Evolutionary conservation across 164 flowering plant genomes (phyloP).

Genomic region (Vitis amurensis): DNA sequence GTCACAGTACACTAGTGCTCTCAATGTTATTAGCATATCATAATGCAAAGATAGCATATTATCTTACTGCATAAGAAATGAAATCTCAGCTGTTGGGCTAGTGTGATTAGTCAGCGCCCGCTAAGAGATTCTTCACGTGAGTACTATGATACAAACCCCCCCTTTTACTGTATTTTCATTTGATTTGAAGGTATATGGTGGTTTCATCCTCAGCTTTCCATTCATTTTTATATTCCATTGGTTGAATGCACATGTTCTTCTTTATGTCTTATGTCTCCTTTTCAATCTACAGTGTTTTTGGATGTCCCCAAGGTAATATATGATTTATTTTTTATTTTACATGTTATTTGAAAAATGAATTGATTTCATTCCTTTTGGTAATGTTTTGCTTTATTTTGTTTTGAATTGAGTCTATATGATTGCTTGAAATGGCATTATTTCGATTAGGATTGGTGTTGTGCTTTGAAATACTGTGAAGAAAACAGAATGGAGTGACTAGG

Average conservation of each 20-base stretch:
- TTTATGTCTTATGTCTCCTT: background rate
- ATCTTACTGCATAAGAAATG: no score
- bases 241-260: slow-evolving; percentile 4
- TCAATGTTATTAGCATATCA: slow-evolving; percentile 2
- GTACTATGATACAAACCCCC: slow-evolving; percentile 16
- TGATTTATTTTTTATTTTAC: background rate
- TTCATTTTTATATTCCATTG: slow-evolving; percentile 4
- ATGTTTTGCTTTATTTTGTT: no score
- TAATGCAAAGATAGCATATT: slow-evolving; percentile 5
- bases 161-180: slow-evolving; percentile 10
- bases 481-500: no score
- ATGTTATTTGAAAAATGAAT: background rate
- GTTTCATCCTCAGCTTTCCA: slow-evolving; percentile 26
- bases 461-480: no score
- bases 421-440: no score
- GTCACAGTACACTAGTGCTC: background rate
- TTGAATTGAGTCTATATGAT: no score
- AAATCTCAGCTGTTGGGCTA: slow-evolving; percentile 5
- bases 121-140: slow-evolving; percentile 9
- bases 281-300: background rate
- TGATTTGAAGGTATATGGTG: slow-evolving; percentile 15
- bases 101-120: slow-evolving; percentile 11
- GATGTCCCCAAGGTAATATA: background rate
- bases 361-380: no score
- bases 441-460: no score